Percentiles rank a stretch among this genome's conserved stretches.
Conservation (phyloP, 441 rosid species). For the Populus hybrid region DNA sequence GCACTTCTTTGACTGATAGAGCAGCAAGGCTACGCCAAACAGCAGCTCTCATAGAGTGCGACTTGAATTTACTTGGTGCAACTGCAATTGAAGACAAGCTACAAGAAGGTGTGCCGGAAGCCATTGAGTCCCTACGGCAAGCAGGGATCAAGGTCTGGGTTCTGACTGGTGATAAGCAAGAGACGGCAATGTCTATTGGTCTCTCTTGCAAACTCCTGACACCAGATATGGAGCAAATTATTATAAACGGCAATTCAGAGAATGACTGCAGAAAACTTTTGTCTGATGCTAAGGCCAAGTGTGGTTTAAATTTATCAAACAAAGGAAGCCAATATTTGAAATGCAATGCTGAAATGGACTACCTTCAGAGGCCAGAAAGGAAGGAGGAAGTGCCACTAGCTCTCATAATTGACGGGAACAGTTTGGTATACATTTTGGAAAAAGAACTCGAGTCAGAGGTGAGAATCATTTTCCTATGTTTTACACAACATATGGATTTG, state of each 20-base stretch:
- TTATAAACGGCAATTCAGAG: slow-evolving; percentile 72
- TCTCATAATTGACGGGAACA: slow-evolving; percentile 76
- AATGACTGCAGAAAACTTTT: slow-evolving; percentile 56
- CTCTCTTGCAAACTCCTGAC: slow-evolving; percentile 73
- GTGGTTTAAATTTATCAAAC: slow-evolving; percentile 40
- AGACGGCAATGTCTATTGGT: slow-evolving; percentile 75
- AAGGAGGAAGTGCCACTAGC: slow-evolving; percentile 51
- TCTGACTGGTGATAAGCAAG: slow-evolving; percentile 86
- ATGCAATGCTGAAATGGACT: slow-evolving; percentile 25
- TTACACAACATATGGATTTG: background rate
- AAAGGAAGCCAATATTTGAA: slow-evolving; percentile 21
- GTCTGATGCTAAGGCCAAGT: slow-evolving; percentile 55
- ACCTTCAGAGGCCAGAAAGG: slow-evolving; percentile 33
- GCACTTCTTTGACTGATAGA: slow-evolving; percentile 71
- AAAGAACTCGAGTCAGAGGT: slow-evolving; percentile 71
- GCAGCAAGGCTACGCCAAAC: slow-evolving; percentile 62
- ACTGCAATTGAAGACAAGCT: slow-evolving; percentile 74
- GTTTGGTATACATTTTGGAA: slow-evolving; percentile 81
- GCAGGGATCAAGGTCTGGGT: slow-evolving; percentile 88
- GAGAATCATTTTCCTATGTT: slow-evolving; percentile 8
- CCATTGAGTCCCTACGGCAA: slow-evolving; percentile 78
- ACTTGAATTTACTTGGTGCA: slow-evolving; percentile 63
- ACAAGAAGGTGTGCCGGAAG: slow-evolving; percentile 81
- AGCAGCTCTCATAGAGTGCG: slow-evolving; percentile 60
- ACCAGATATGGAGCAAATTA: slow-evolving; percentile 58